phyloP scores from a whole-genome alignment of 176 grass and related monocot genomes.

The Carex cristatella region DNA sequence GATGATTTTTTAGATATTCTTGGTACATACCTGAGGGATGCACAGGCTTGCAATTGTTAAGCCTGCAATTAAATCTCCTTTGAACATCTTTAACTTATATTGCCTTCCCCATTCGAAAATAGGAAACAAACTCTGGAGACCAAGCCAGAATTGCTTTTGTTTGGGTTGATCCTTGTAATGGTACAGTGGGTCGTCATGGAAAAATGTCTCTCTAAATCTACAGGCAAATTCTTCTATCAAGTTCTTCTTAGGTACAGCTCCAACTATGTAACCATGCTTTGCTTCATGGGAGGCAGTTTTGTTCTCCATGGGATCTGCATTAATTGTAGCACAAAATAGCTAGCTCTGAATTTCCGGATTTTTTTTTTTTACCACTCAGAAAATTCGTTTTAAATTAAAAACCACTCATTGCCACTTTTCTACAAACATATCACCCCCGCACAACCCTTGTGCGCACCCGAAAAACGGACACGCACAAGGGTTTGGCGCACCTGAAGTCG shows the following conservation, averaged over 20 bases:
- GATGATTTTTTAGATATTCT: neutral
- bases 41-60: slow-evolving; percentile 84
- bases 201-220: slow-evolving; percentile 64
- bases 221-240: slow-evolving; percentile 32
- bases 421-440: no score
- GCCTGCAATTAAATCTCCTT: slow-evolving; percentile 60
- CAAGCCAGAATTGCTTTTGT: slow-evolving; percentile 46
- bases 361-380: no score
- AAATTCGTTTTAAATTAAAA: no score
- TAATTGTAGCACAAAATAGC: neutral
- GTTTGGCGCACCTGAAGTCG: no score
- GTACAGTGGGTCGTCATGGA: slow-evolving; percentile 59
- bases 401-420: no score
- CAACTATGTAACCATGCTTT: slow-evolving; percentile 42
- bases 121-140: slow-evolving; percentile 52
- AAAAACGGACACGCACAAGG: no score
- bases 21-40: slow-evolving; percentile 67
- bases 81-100: slow-evolving; percentile 55
- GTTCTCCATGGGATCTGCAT: neutral
- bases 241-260: slow-evolving; percentile 35
- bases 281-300: slow-evolving; percentile 27
- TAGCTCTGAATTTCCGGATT: neutral
- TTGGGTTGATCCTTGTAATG: slow-evolving; percentile 59
- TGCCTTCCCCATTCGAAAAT: slow-evolving; percentile 56
- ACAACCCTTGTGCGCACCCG: no score